These are phyloP conservation scores for Polytrichum commune DNA, from an alignment of 225 moss, liverwort and hornwort species.

Conservation along the genomic window DNA sequence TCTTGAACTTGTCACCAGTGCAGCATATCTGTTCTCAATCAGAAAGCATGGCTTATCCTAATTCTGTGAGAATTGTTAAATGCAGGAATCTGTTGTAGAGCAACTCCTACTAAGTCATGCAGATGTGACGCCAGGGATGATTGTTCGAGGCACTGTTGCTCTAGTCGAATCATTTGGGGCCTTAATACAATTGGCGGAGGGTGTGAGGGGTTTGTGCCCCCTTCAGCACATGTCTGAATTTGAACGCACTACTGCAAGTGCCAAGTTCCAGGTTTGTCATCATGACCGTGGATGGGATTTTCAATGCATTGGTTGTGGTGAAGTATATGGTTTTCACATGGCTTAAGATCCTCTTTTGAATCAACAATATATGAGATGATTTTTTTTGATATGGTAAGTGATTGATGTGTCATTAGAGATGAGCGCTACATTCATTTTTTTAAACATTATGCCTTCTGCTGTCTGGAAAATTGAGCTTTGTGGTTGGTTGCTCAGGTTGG, in stretches of 20 bases:
- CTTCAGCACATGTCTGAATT: constrained; percentile 96
- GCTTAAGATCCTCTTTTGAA: too few species aligned
- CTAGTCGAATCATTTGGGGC: constrained; percentile 76
- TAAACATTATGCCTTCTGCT: too few species aligned
- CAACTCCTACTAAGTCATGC: constrained; percentile 71
- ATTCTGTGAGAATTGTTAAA: background rate
- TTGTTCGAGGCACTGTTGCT: constrained; percentile 58
- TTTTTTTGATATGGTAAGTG: too few species aligned
- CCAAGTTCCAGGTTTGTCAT: constrained; percentile 77
- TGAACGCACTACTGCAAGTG: constrained; percentile 68
- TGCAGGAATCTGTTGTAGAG: constrained; percentile 82
- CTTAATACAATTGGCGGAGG: constrained; percentile 70
- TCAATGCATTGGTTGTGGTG: too few species aligned
- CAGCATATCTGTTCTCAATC: too few species aligned
- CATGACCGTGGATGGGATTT: background rate
- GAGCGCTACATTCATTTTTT: too few species aligned
- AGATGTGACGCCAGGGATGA: constrained; percentile 83
- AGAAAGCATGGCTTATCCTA: background rate
- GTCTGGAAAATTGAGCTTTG: too few species aligned
- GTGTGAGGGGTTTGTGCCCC: constrained; percentile 74
- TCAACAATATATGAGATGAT: too few species aligned
- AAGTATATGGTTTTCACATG: too few species aligned
- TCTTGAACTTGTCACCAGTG: too few species aligned
- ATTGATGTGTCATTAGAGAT: too few species aligned
- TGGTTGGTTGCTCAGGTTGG: constrained; percentile 51